Evolutionary conservation across 495 filamentous ascomycete genomes (phyloP).

Genomic region (Lasiosphaeria miniovina): DNA sequence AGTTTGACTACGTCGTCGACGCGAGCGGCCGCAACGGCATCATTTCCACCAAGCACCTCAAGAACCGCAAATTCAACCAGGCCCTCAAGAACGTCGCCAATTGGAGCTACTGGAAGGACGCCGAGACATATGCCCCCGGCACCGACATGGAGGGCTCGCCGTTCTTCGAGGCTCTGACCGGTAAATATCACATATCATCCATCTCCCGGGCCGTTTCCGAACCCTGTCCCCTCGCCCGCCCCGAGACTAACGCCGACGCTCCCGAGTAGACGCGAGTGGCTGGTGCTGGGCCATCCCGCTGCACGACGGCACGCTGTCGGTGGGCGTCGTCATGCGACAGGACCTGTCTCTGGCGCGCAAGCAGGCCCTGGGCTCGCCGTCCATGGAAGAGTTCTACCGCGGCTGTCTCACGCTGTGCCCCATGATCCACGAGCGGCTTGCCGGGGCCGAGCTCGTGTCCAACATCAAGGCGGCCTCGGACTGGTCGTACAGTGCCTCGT

Average conservation of each 20-base stretch:
- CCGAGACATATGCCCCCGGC: slow-evolving; percentile 26
- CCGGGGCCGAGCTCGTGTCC: slow-evolving; percentile 27
- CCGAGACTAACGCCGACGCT: not conserved
- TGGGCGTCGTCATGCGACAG: slow-evolving; percentile 42
- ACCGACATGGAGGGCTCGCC: slow-evolving; percentile 32
- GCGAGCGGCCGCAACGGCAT: slow-evolving; percentile 42
- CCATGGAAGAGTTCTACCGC: slow-evolving; percentile 39
- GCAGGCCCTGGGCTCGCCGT: slow-evolving; percentile 24
- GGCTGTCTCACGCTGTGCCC: slow-evolving; percentile 33
- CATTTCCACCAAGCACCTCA: slow-evolving; percentile 42
- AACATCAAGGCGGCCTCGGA: slow-evolving; percentile 40
- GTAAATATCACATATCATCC: slow-evolving; percentile 12
- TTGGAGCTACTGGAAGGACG: slow-evolving; percentile 45
- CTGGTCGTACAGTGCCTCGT: slow-evolving; percentile 41
- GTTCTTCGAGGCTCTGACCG: slow-evolving; percentile 41
- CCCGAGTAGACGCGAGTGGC: slow-evolving; percentile 23
- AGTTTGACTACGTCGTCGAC: slow-evolving; percentile 46
- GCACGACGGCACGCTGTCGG: slow-evolving; percentile 40
- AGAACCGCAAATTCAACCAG: slow-evolving; percentile 41
- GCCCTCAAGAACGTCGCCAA: slow-evolving; percentile 43
- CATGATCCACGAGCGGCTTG: slow-evolving; percentile 24
- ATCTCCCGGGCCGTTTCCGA: not conserved
- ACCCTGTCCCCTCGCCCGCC: too few relatives aligned
- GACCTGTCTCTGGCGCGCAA: slow-evolving; percentile 29
- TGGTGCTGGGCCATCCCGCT: slow-evolving; percentile 48